These are phyloP conservation scores for Debaryomyces udenii DNA, from an alignment of 1,139 yeast genomes.

Conservation along the genomic window DNA sequence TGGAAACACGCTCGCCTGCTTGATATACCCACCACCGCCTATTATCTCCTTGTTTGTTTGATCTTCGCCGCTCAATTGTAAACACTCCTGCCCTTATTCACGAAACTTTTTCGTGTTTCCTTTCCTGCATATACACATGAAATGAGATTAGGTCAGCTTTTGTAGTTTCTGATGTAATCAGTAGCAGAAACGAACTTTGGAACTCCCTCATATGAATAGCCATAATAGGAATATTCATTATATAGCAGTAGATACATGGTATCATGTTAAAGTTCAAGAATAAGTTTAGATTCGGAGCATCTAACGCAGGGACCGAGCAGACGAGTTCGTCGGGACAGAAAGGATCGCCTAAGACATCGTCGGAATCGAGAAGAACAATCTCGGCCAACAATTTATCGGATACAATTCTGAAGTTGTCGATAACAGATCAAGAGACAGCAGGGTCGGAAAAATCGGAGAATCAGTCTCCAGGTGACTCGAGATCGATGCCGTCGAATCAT, in stretches of 20 bases:
- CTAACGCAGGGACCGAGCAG: conserved; percentile 12
- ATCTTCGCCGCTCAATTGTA: conserved; percentile 1
- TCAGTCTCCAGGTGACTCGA: conserved; percentile 1
- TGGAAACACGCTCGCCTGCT: conserved; percentile 6
- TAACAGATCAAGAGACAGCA: conserved; percentile 17
- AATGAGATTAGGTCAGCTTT: not conserved
- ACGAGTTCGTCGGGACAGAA: conserved; percentile 6
- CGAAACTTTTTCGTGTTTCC: conserved; percentile 7
- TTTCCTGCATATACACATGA: conserved; percentile 1
- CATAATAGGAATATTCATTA: not conserved
- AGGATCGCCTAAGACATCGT: conserved; percentile 26
- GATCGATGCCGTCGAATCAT: not conserved
- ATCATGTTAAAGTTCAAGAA: conserved; percentile 49
- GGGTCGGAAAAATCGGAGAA: not conserved
- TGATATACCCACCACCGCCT: not conserved
- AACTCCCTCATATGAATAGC: conserved; percentile 1
- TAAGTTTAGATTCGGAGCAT: conserved; percentile 48
- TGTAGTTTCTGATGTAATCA: conserved; percentile 1
- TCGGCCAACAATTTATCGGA: conserved; percentile 28
- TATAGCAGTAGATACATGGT: not conserved
- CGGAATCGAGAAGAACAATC: conserved; percentile 32
- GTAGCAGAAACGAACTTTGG: not conserved
- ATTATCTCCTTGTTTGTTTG: conserved; percentile 7
- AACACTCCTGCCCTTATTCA: conserved; percentile 6
- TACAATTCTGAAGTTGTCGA: conserved; percentile 31